phyloP scores from a whole-genome alignment of 768 basidiomycete genomes.

The Termitomyces sp. region DNA sequence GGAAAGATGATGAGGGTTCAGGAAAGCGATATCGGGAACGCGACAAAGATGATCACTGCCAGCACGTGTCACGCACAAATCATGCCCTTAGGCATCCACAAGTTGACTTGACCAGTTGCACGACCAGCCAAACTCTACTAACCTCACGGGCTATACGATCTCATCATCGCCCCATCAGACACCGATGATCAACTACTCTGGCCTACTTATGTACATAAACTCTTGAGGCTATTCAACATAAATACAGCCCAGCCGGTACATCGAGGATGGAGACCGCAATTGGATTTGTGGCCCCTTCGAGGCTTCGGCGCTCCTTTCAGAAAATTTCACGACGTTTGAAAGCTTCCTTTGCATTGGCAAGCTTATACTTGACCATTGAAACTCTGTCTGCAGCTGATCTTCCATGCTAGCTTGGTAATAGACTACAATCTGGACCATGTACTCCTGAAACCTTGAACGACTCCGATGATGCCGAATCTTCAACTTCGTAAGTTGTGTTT shows the following conservation, averaged over 20 bases:
- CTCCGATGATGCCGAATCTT: background rate
- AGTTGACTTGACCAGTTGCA: too few species aligned
- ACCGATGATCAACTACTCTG: background rate
- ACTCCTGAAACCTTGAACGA: background rate
- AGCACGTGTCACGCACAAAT: conserved; percentile 1
- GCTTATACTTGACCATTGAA: background rate
- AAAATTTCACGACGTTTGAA: background rate
- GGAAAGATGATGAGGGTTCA: background rate
- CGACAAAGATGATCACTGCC: conserved; percentile 2
- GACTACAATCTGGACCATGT: background rate
- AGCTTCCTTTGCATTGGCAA: background rate
- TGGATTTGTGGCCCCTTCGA: background rate
- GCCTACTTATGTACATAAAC: too few species aligned
- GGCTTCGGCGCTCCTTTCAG: background rate
- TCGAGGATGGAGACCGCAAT: background rate
- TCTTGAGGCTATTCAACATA: too few species aligned
- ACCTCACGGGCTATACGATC: background rate
- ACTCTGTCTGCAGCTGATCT: background rate
- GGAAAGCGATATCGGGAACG: background rate
- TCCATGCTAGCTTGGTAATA: background rate
- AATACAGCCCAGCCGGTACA: too few species aligned
- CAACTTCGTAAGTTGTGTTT: background rate
- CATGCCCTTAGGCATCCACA: background rate
- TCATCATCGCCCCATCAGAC: background rate
- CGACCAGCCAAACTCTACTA: too few species aligned